Conservation (phyloP, 2,329 filamentous ascomycete species). For the Ambrosiella xylebori region DNA sequence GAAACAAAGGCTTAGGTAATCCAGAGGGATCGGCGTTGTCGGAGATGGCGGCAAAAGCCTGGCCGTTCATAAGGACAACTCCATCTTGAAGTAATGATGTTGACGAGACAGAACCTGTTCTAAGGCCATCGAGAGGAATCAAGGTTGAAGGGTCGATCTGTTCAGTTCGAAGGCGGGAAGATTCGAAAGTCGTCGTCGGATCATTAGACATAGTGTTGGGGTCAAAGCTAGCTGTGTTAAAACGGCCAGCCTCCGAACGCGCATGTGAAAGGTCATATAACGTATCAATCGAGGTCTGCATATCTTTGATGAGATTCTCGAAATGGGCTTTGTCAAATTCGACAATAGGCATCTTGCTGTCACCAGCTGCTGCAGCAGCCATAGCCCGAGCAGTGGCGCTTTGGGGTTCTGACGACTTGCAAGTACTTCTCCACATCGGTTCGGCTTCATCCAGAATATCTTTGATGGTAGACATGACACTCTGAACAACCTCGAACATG, state of each 20-base stretch:
- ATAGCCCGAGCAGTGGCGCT: slow-evolving; percentile 22
- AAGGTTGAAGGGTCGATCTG: slow-evolving; percentile 39
- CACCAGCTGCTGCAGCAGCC: slow-evolving; percentile 22
- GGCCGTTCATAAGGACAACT: slow-evolving; percentile 27
- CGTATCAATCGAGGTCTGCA: slow-evolving; percentile 64
- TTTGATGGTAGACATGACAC: slow-evolving; percentile 65
- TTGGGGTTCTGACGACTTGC: neutral
- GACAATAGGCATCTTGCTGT: slow-evolving; percentile 38
- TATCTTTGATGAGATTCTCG: slow-evolving; percentile 54
- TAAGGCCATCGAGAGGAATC: slow-evolving; percentile 23
- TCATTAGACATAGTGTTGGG: neutral
- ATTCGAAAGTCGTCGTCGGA: slow-evolving; percentile 28
- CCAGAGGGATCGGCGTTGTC: neutral
- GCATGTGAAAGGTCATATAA: slow-evolving; percentile 60
- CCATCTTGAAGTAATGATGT: slow-evolving; percentile 1
- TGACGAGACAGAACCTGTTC: neutral
- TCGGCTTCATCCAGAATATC: slow-evolving; percentile 64
- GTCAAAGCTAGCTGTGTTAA: neutral
- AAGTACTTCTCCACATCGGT: slow-evolving; percentile 42
- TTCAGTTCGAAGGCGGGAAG: slow-evolving; percentile 42
- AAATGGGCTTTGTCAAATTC: slow-evolving; percentile 57
- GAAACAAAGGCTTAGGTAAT: slow-evolving; percentile 32
- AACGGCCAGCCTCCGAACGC: slow-evolving; percentile 28
- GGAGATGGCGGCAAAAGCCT: slow-evolving; percentile 20
- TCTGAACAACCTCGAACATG: slow-evolving; percentile 58